Percentiles rank a stretch among this genome's conserved stretches.
These are phyloP conservation scores for Akebia trifoliata DNA, from an alignment of 164 flowering plant genomes.

Conservation along the genomic window DNA sequence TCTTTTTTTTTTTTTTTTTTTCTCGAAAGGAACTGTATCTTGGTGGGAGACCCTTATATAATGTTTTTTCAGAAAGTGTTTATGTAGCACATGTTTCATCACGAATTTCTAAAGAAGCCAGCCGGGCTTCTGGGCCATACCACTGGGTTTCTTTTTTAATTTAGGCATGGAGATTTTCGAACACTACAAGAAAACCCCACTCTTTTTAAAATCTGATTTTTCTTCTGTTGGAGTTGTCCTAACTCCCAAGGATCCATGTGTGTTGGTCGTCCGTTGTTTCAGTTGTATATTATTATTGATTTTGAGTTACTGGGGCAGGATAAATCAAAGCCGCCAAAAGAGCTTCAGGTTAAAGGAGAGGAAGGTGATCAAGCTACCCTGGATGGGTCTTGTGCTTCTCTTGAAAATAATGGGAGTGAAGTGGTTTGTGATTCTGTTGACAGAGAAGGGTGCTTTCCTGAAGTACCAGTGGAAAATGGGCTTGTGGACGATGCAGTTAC, in stretches of 20 bases:
- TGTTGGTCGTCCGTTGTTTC: background rate
- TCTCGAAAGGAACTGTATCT: no score
- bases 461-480: constrained; percentile 26
- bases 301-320: constrained; percentile 22
- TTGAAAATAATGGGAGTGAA: constrained; percentile 31
- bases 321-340: constrained; percentile 28
- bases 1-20: no score
- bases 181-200: background rate
- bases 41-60: no score
- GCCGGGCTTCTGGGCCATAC: no score
- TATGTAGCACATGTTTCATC: no score
- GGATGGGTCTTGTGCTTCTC: constrained; percentile 24
- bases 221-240: background rate
- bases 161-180: background rate
- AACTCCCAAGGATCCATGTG: background rate
- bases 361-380: constrained; percentile 23
- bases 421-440: constrained; percentile 16
- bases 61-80: no score
- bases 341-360: constrained; percentile 24
- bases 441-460: constrained; percentile 20
- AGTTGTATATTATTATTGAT: background rate
- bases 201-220: background rate
- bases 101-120: no score
- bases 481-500: constrained; percentile 17
- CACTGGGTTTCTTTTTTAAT: background rate